A percentile compares a stretch with the other conserved stretches of the same genome.
phyloP scores from a whole-genome alignment of 176 grass and related monocot species.

The Oryza punctata region DNA sequence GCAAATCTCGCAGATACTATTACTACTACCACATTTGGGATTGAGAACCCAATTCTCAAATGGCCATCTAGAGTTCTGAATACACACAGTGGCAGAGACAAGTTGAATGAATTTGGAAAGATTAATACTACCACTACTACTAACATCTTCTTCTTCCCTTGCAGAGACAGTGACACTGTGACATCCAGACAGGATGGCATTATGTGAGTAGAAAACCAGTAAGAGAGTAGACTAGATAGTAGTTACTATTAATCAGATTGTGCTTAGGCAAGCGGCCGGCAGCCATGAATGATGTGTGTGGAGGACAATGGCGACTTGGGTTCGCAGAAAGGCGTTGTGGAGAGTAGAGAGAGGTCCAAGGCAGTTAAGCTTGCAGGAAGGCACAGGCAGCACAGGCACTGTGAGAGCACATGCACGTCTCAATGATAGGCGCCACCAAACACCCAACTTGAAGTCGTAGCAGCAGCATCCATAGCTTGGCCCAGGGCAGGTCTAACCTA shows the following conservation, averaged over 20 bases:
- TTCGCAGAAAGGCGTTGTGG: no score
- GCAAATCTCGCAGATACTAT: neutral
- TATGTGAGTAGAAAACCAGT: neutral
- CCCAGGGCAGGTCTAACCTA: neutral
- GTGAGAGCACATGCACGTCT: conserved; percentile 15
- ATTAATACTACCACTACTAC: neutral
- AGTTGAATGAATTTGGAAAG: neutral
- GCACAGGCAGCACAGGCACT: neutral
- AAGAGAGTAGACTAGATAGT: neutral
- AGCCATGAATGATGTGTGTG: neutral
- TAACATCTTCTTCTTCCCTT: neutral
- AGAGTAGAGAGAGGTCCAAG: neutral
- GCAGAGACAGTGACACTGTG: neutral
- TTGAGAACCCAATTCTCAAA: neutral
- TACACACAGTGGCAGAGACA: neutral
- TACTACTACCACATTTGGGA: neutral
- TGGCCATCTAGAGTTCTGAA: neutral
- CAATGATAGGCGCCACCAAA: neutral
- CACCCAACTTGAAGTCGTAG: neutral
- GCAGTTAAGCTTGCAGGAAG: neutral
- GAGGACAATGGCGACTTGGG: neutral
- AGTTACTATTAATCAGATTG: neutral
- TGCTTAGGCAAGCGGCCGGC: neutral
- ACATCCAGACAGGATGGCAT: neutral
- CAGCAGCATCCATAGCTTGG: neutral